Evolutionary conservation across 495 filamentous ascomycete genomes (phyloP), one percentile per base, ranked within the genome.

Genomic region (Aspergillus bridgeri): DNA sequence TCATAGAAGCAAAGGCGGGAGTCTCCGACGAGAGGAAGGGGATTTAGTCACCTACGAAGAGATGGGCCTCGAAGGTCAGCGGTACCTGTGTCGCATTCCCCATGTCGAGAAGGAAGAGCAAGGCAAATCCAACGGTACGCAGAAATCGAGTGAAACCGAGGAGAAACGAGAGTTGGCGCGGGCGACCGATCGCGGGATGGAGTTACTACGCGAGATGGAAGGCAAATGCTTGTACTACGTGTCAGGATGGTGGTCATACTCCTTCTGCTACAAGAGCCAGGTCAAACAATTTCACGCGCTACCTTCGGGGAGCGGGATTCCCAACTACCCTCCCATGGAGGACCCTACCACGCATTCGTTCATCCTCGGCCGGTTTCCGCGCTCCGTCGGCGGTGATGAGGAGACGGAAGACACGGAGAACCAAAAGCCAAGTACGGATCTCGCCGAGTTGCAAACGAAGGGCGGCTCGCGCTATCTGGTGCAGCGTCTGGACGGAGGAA

Each of bases 201-300:
- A 97, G 67, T 80, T 98, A n/a, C 82, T 98, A 42, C 80, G 85
- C 64, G 91, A 87, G 27, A 87, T 98, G 70, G 84, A 97, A 42
- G 91, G 89, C 8, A 79, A 83, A 43, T 98, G 94, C 75, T 81
- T 98, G 60, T 96, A 96, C 74, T 96, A 88, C 71, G 80, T 91
- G 47, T 88, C 83, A 1, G 94, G 93, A 3, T 98, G 94, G 94
- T 98, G 94, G 94, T 91, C 87, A 54, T 98, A 98, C 69, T 87
- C 84, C 29, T 98, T 96, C 75, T 98, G 94, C 76, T 96, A 97
- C 75, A 88, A 89, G 65, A 79, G 83, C 45, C 84, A 89, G 54
- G 86, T 98, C 29, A 89, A 88, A 60, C 94, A 98, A 69, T 98
- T 96, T 72, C 94, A 98, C 73, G 89, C 89, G 52, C 75, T 91